A percentile compares a stretch with the other conserved stretches of the same genome.
Evolutionary conservation across 2,329 filamentous ascomycete species (phyloP).

Genomic region (Pyrenochaeta sp.): DNA sequence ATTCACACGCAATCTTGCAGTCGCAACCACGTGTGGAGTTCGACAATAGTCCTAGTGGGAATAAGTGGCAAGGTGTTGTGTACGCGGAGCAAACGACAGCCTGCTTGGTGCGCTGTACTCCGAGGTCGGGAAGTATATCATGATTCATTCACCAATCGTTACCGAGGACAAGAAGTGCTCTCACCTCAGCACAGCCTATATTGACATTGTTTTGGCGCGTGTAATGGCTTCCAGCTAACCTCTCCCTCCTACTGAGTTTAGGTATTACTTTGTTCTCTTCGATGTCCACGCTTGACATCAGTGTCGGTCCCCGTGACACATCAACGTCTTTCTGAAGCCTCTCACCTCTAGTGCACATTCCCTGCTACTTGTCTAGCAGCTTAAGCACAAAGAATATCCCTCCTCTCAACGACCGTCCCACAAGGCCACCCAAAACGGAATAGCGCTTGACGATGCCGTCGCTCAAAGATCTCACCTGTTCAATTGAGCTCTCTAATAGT

Average conservation of each 20-base stretch:
- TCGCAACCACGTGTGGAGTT: neutral
- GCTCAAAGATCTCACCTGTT: constrained; percentile 62
- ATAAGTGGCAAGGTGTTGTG: neutral
- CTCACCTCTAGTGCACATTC: too few relatives aligned
- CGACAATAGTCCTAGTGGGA: neutral
- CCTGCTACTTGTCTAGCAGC: neutral
- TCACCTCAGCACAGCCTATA: neutral
- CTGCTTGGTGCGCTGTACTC: neutral
- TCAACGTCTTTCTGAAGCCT: neutral
- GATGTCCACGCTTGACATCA: neutral
- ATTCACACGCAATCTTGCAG: neutral
- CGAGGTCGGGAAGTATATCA: neutral
- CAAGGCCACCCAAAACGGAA: neutral
- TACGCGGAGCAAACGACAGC: neutral
- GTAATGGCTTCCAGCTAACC: neutral
- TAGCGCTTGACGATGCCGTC: constrained; percentile 57
- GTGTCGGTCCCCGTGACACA: neutral
- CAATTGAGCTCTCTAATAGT: constrained; percentile 58
- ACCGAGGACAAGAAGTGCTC: neutral
- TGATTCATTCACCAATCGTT: neutral
- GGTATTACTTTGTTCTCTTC: neutral
- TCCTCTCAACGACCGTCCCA: neutral
- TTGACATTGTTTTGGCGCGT: neutral
- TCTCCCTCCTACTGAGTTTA: neutral
- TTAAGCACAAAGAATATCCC: neutral